These are phyloP conservation scores for Coemansia sp. DNA, from an alignment of 192 early-diverging fungal species.

Conservation along the genomic window DNA sequence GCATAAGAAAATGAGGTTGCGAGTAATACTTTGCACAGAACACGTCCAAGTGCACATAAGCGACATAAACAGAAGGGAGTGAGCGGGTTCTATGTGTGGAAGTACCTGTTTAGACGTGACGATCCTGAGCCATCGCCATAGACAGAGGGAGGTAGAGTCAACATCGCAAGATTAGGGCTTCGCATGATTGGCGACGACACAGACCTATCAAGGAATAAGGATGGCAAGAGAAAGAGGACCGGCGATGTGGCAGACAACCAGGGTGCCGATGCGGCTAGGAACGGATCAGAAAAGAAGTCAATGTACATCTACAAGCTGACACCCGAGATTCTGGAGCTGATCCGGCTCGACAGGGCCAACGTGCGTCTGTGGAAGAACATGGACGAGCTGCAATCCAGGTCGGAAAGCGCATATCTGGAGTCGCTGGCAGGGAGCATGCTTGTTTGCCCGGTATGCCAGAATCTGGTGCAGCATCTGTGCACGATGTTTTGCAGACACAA, in stretches of 20 bases:
- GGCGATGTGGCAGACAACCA: not conserved
- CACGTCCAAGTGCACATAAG: conserved; percentile 7
- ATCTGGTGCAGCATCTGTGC: conserved; percentile 40
- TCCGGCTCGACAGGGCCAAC: conserved; percentile 41
- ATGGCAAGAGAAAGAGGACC: not conserved
- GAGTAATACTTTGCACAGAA: conserved; percentile 7
- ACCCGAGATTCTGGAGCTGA: conserved; percentile 25
- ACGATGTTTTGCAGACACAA: conserved; percentile 51
- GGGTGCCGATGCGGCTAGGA: not conserved
- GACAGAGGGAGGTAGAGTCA: conserved; percentile 56
- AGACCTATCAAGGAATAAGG: not conserved
- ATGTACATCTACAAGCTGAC: conserved; percentile 18
- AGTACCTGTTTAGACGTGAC: conserved; percentile 63
- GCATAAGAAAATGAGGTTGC: not conserved
- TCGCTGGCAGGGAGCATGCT: conserved; percentile 27
- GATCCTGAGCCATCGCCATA: conserved; percentile 66
- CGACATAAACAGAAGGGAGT: conserved; percentile 15
- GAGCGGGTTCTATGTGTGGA: conserved; percentile 59
- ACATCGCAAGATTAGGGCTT: conserved; percentile 52
- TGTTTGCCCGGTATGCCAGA: conserved; percentile 48
- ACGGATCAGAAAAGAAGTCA: not conserved
- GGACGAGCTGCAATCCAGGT: conserved; percentile 8
- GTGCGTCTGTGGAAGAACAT: conserved; percentile 36
- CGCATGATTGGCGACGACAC: conserved; percentile 2
- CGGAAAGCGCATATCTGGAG: conserved; percentile 32